Base-by-base conservation (phyloP, 73 alveolate genomes). In the Stentor coeruleus region DNA sequence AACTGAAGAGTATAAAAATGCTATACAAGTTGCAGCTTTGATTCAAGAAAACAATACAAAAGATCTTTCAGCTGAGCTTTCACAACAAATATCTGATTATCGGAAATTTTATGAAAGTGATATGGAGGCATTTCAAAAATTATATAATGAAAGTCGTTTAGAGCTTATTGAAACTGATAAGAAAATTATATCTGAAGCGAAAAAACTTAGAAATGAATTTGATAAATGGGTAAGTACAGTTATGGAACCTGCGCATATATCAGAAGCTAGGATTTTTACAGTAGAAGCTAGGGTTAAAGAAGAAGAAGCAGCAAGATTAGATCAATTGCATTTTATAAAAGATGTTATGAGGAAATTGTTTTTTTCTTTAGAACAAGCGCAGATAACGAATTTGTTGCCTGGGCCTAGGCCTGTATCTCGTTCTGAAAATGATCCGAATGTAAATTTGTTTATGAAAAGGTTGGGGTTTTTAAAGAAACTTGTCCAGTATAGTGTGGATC, bases 341-440 rank as follows among this genome's bases (percentile, higher is more conserved):
- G 79, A 66, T 2, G 37, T 66, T 26, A 66, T 66, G 40, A 20
- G 37, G 33, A 66, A 66, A 40, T 31, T 66, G 39, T 20, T 66
- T 26, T 66, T 66, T 31, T 66, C 79, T 40, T 66, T 66, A 20
- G 79, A 66, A 40, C 79, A 66, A 31, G 79, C 79, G 26, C 79
- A 66, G 33, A 66, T 66, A 31, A 66, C n/a, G 49, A 31, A 20
- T 11, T 40, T 66, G 33, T 20, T 31, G 40, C 79, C 79, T 15
- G 79, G 40, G n/a, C 36, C 33, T 26, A 37, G 79, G 36, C 79
- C 79, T 26, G n/a, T 31, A 66, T 66, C 79, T 33, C 79, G 79
- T 15, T 28, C n/a, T 2, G 79, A 66, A 20, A 66, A 31, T 2
- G 79, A 66, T 40, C 40, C 79, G n/a, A 66, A 33, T 2, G 39